Evolutionary conservation across 129 eudicot genomes (phyloP), one percentile per base, ranked within the genome.

Genomic region (Chrysanthemum lavandulifolium): DNA sequence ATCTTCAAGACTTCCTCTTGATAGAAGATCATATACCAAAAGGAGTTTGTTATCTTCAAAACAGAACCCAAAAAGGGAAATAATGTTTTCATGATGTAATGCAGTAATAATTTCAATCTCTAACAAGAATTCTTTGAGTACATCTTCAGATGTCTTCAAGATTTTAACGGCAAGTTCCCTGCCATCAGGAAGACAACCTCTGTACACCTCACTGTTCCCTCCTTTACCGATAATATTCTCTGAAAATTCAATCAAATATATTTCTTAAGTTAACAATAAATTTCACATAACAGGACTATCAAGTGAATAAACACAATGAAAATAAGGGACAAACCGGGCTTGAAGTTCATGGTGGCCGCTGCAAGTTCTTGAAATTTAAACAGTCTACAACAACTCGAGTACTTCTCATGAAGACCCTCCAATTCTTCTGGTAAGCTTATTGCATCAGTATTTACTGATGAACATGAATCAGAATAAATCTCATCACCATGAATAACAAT

Each of bases 1-100:
- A 71, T 95, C 97, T 71, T 95, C 99, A 15, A 95, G 96, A 78
- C 99, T 95, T 86, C 99, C 99, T 82, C 96, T 88, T 60, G 99
- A 73, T 43, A 95, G 71, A 69, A 88, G 86, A 85, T 95, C 97
- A 81, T 95, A 95, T 10, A 95, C 99, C 82, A 95, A 78, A 71
- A 90, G 84, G 71, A 88, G 96, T 69, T 90, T 82, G 65, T 72
- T 76, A 72, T 90, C 89, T 87, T 90, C 99, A 59, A 84, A 90
- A 82, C 99, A 95, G 55, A 95, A 95, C 14, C 99, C 97, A 27
- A 88, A 84, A 23, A 95, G 94, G 2, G 96, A 86, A 52, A 86
- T 90, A 33, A 90, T 78, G 80, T 90, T 90, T 79, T 90, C 81
- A 84, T 95, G 99, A 82, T 88, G 84, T 73, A 94, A 81, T 21